Conservation (phyloP, 1,139 yeast genomes). For the Yamadazyma taylorii region DNA sequence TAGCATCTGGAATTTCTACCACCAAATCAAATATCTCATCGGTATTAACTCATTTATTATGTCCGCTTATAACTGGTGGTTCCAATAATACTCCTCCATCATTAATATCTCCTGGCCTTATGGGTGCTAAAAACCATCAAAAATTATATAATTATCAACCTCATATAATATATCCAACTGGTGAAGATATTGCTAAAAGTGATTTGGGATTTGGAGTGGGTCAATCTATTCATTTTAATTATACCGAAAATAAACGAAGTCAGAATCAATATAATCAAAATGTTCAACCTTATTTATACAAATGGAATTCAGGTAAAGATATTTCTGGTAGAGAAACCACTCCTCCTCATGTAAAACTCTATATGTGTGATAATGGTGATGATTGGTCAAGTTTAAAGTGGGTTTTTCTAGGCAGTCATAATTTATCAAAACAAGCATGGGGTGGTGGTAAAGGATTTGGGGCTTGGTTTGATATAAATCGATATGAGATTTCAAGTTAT, state of each 20-base stretch:
- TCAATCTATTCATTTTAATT: constrained; percentile 55
- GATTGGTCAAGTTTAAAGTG: constrained; percentile 53
- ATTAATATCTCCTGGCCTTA: constrained; percentile 31
- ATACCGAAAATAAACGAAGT: constrained; percentile 22
- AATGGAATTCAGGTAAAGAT: constrained; percentile 25
- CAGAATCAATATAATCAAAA: constrained; percentile 32
- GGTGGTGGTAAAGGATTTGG: constrained; percentile 42
- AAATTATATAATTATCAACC: constrained; percentile 37
- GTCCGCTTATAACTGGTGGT: constrained; percentile 35
- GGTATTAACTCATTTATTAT: constrained; percentile 54
- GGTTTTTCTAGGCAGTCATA: constrained; percentile 68
- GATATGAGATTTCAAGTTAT: constrained; percentile 39
- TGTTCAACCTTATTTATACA: constrained; percentile 33
- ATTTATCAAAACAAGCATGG: constrained; percentile 70
- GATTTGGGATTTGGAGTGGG: constrained; percentile 51
- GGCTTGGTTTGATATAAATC: constrained; percentile 14
- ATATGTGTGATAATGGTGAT: constrained; percentile 47
- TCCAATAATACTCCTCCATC: constrained; percentile 11
- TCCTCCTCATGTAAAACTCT: constrained; percentile 43
- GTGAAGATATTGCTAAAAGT: constrained; percentile 44
- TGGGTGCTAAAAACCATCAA: constrained; percentile 27
- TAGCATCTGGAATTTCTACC: constrained; percentile 53
- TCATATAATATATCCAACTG: constrained; percentile 55
- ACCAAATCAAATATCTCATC: constrained; percentile 37
- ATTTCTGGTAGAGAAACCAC: constrained; percentile 34